Evolutionary conservation across 805 yeast genomes (phyloP).

Genomic region (Suhomyces pyralidae): DNA sequence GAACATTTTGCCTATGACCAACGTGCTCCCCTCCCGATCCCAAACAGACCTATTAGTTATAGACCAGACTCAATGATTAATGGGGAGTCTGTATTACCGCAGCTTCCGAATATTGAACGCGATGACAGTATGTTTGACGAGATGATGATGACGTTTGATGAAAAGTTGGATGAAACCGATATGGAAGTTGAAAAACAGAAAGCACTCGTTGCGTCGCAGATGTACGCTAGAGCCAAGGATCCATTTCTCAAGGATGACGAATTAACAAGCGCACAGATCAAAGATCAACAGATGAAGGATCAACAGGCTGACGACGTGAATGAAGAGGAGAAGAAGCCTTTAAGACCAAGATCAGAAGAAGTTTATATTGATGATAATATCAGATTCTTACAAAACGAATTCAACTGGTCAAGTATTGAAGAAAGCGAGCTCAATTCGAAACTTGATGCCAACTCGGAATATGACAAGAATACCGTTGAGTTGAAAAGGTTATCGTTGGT

Average conservation of each 20-base stretch:
- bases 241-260: slow-evolving; percentile 42
- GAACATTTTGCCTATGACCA: not conserved
- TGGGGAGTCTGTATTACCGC: slow-evolving; percentile 1
- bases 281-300: slow-evolving; percentile 37
- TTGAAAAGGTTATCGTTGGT: not conserved
- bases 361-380: slow-evolving; percentile 31
- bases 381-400: slow-evolving; percentile 25
- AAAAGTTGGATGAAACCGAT: slow-evolving; percentile 9
- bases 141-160: slow-evolving; percentile 25
- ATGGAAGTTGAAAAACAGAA: not conserved
- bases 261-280: slow-evolving; percentile 38
- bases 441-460: not conserved
- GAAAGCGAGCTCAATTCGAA: slow-evolving; percentile 5
- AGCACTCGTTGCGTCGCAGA: not conserved
- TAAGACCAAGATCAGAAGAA: slow-evolving; percentile 19
- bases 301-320: slow-evolving; percentile 7
- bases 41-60: not conserved
- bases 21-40: not conserved
- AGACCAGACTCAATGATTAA: slow-evolving; percentile 1
- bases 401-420: slow-evolving; percentile 18
- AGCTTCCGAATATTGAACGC: slow-evolving; percentile 26
- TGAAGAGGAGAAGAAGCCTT: not conserved
- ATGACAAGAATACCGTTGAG: not conserved
- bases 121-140: slow-evolving; percentile 30
- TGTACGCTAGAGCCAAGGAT: slow-evolving; percentile 8